These are phyloP conservation scores for Neospermospora avenae DNA, from an alignment of 2,329 filamentous ascomycete genomes.

Conservation along the genomic window DNA sequence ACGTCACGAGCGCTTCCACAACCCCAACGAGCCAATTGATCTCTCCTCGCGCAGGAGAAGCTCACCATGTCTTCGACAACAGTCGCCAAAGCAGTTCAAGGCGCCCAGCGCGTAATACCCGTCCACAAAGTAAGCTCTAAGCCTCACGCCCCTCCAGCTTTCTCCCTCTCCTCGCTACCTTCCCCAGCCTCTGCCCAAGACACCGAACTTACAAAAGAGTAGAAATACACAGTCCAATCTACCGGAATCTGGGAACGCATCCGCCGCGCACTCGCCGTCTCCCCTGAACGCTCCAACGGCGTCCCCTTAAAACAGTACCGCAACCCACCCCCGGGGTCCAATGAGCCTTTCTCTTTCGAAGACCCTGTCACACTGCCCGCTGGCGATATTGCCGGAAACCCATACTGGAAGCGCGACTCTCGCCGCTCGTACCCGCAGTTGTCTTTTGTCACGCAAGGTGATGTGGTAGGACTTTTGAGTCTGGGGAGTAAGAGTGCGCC, in stretches of 20 bases:
- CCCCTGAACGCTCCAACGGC: slow-evolving; percentile 85
- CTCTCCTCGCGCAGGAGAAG: slow-evolving; percentile 18
- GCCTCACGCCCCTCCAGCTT: slow-evolving; percentile 18
- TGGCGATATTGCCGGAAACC: slow-evolving; percentile 83
- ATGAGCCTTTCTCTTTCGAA: slow-evolving; percentile 69
- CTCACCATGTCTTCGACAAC: slow-evolving; percentile 43
- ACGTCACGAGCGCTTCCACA: slow-evolving; percentile 1
- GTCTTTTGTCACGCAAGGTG: slow-evolving; percentile 76
- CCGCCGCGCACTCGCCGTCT: slow-evolving; percentile 74
- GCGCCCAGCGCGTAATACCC: slow-evolving; percentile 51
- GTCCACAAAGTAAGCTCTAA: slow-evolving; percentile 53
- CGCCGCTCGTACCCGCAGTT: slow-evolving; percentile 79
- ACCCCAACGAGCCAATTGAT: slow-evolving; percentile 28
- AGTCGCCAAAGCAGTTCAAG: slow-evolving; percentile 58
- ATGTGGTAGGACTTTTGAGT: slow-evolving; percentile 79
- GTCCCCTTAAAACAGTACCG: slow-evolving; percentile 93
- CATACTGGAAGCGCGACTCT: slow-evolving; percentile 93
- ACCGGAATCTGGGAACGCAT: slow-evolving; percentile 83
- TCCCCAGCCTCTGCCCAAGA: slow-evolving; percentile 10
- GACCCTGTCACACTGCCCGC: slow-evolving; percentile 83
- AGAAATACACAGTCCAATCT: slow-evolving; percentile 98
- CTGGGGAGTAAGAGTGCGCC: slow-evolving; percentile 80
- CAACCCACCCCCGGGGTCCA: slow-evolving; percentile 73
- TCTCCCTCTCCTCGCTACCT: slow-evolving; percentile 5
- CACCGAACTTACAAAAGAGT: slow-evolving; percentile 24